Evolutionary conservation across 2,329 filamentous ascomycete species (phyloP).

Genomic region (Ascochyta clinopodiicola): DNA sequence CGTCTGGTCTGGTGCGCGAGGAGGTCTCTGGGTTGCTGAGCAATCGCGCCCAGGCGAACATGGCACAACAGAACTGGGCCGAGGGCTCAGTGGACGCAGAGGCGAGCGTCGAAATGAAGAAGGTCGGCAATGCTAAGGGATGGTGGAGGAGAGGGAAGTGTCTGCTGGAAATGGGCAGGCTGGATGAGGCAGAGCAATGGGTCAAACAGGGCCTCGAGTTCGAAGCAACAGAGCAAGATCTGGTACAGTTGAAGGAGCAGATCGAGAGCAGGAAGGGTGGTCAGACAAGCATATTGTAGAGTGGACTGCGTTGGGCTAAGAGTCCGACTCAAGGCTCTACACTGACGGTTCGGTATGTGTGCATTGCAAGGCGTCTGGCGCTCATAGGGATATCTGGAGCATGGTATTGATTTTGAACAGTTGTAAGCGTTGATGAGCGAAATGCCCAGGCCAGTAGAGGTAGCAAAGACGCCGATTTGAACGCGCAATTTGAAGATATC

Average conservation of each 20-base stretch:
- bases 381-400: constrained; percentile 13
- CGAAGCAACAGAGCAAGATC: constrained; percentile 66
- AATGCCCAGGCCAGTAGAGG: background rate
- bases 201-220: constrained; percentile 79
- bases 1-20: constrained; percentile 79
- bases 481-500: too few species aligned
- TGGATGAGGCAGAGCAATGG: constrained; percentile 83
- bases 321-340: background rate
- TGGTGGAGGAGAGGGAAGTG: constrained; percentile 91
- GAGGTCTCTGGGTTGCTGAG: constrained; percentile 81
- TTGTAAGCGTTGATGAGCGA: background rate
- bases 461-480: background rate
- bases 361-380: constrained; percentile 35
- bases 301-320: background rate
- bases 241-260: constrained; percentile 48
- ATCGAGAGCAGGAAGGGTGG: constrained; percentile 54
- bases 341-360: background rate
- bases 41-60: constrained; percentile 89
- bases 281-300: constrained; percentile 3
- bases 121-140: constrained; percentile 86
- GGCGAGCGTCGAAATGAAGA: constrained; percentile 85
- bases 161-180: constrained; percentile 85
- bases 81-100: constrained; percentile 89
- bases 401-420: constrained; percentile 5
- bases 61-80: constrained; percentile 81